A percentile compares a stretch with the other conserved stretches of the same genome.
These are phyloP conservation scores for Globisporangium sylvaticum DNA, from an alignment of 352 stramenopile species.

Conservation along the genomic window DNA sequence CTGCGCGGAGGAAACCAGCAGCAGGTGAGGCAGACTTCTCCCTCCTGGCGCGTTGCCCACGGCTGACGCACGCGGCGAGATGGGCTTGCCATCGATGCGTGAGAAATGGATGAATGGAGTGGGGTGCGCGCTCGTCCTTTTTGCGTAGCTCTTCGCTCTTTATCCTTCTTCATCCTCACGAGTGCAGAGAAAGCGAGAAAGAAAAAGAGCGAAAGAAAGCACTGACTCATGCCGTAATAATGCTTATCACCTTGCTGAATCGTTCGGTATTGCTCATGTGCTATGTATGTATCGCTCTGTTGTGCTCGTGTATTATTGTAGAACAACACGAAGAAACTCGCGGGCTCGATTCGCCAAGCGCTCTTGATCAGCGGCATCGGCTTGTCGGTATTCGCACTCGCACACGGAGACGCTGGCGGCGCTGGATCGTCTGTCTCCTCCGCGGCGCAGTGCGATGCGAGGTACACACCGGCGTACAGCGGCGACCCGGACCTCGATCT, in stretches of 20 bases:
- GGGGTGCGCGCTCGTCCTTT: no score
- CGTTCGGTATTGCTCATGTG: background rate
- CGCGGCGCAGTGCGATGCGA: constrained; percentile 48
- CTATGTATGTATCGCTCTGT: background rate
- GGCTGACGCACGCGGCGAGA: background rate
- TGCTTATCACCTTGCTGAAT: background rate
- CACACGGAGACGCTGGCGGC: constrained; percentile 23
- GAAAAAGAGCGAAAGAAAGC: background rate
- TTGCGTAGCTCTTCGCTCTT: background rate
- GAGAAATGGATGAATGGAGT: background rate
- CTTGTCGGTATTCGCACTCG: constrained; percentile 42
- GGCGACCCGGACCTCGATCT: constrained; percentile 28
- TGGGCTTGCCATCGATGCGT: background rate
- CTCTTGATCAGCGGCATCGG: constrained; percentile 46
- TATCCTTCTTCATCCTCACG: background rate
- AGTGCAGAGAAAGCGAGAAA: background rate
- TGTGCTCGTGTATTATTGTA: background rate
- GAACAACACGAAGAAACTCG: constrained; percentile 4
- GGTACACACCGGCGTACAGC: constrained; percentile 33
- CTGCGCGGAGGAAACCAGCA: constrained; percentile 20
- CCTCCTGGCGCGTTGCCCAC: background rate
- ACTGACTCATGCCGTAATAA: background rate
- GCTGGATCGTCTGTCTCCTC: constrained; percentile 11
- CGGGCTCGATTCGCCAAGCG: constrained; percentile 32
- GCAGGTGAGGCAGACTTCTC: constrained; percentile 21